A percentile compares a stretch with the other conserved stretches of the same genome.
Conservation (phyloP, 192 early-diverging fungal genomes). For the Backusella circina region DNA sequence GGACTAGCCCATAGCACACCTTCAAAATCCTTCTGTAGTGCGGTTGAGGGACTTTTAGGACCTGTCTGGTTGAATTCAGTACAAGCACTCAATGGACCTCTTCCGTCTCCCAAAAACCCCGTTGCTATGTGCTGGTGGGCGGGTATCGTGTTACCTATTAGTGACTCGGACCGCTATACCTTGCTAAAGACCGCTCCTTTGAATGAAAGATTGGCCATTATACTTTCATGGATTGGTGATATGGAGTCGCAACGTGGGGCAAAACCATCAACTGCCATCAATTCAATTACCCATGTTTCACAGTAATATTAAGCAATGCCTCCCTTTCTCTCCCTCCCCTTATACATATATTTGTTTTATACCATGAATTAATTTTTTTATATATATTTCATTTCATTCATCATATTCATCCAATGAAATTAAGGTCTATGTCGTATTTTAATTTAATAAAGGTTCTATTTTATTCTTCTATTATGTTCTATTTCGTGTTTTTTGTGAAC, state of each 20-base stretch:
- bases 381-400: background rate
- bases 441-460: background rate
- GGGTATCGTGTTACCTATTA: constrained; percentile 12
- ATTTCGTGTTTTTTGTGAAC: background rate
- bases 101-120: constrained; percentile 3
- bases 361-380: background rate
- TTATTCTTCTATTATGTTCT: background rate
- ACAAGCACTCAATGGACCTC: constrained; percentile 7
- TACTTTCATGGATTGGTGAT: constrained; percentile 4
- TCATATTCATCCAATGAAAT: background rate
- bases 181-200: background rate
- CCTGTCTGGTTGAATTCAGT: constrained; percentile 13
- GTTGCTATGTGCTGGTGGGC: constrained; percentile 16
- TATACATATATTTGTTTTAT: background rate
- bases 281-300: background rate
- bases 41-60: constrained; percentile 10
- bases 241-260: constrained; percentile 4
- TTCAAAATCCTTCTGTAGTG: constrained; percentile 1
- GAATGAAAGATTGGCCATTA: background rate
- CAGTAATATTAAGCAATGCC: constrained; percentile 1
- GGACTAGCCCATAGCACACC: constrained; percentile 4
- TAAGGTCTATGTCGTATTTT: background rate
- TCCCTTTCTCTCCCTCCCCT: background rate
- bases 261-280: background rate
- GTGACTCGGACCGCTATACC: background rate